phyloP scores from a whole-genome alignment of 1,284 basidiomycete species.

The Anthracocystis setariae region DNA sequence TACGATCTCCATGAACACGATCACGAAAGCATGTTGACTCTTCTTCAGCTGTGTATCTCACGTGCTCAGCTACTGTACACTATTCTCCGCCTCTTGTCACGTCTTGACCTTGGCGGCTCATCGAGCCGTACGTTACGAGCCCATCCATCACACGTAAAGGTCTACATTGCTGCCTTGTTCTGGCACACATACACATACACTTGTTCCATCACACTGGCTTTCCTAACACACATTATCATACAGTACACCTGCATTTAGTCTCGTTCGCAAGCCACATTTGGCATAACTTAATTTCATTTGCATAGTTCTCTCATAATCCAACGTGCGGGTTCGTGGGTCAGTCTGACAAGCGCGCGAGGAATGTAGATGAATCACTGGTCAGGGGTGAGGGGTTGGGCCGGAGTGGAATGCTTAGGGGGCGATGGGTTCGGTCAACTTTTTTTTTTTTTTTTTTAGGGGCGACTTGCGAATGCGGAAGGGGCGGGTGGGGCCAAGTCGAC shows the following conservation, averaged over 20 bases:
- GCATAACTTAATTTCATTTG: conserved; percentile 14
- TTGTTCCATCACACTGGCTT: conserved; percentile 12
- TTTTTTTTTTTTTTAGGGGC: too few species aligned
- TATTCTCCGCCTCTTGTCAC: conserved; percentile 3
- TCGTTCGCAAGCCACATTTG: conserved; percentile 26
- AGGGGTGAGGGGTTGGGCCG: too few species aligned
- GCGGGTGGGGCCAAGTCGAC: too few species aligned
- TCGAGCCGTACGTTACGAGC: conserved; percentile 2
- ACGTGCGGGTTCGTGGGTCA: background rate
- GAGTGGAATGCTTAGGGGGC: too few species aligned
- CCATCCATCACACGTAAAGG: conserved; percentile 11
- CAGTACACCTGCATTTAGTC: conserved; percentile 23
- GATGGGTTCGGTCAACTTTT: too few species aligned
- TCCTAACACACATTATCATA: conserved; percentile 13
- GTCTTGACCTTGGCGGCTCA: background rate
- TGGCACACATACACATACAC: conserved; percentile 3
- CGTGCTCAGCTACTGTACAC: conserved; percentile 23
- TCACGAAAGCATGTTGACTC: conserved; percentile 1
- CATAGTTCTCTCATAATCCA: background rate
- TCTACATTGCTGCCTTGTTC: conserved; percentile 1
- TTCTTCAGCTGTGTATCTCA: background rate
- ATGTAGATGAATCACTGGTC: background rate
- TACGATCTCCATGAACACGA: background rate
- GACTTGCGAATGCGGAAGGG: too few species aligned
- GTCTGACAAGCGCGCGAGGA: background rate